phyloP scores from a whole-genome alignment of 1,284 basidiomycete genomes.

The Veloboletus limbatus region DNA sequence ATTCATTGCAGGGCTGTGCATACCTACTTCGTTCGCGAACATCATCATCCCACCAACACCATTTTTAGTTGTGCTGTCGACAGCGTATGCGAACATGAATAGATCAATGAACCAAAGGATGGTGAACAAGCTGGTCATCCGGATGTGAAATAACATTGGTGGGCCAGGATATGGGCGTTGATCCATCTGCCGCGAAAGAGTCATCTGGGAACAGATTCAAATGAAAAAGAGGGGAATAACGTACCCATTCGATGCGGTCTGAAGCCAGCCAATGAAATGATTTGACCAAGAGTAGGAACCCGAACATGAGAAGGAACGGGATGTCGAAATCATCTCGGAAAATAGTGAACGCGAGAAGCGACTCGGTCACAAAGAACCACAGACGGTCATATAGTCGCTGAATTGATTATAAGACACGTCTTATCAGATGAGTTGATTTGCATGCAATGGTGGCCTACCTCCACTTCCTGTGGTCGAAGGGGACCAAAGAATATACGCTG shows the following conservation, averaged over 20 bases:
- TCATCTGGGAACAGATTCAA: constrained; percentile 1
- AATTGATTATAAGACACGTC: constrained; percentile 1
- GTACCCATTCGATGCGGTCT: constrained; percentile 93
- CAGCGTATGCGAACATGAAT: constrained; percentile 71
- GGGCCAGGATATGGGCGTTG: constrained; percentile 89
- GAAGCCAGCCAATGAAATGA: constrained; percentile 97
- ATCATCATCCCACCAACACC: constrained; percentile 90
- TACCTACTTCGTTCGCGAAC: constrained; percentile 86
- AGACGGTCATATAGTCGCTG: constrained; percentile 92
- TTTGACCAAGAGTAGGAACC: constrained; percentile 90
- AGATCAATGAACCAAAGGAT: constrained; percentile 72
- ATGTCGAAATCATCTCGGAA: constrained; percentile 93
- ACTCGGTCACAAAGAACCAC: constrained; percentile 98
- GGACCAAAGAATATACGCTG: constrained; percentile 93
- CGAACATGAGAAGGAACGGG: constrained; percentile 91
- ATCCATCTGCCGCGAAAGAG: constrained; percentile 73
- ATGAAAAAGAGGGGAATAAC: constrained; percentile 28
- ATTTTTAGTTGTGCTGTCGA: constrained; percentile 74
- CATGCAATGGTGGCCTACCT: constrained; percentile 52
- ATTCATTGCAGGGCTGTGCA: not conserved
- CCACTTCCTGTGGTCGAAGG: constrained; percentile 86
- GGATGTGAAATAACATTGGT: constrained; percentile 77
- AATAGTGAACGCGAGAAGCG: constrained; percentile 92
- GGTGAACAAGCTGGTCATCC: constrained; percentile 72
- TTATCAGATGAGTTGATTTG: constrained; percentile 1